These are phyloP conservation scores for Stylosanthes scabra DNA, from an alignment of 331 rosid genomes.

Conservation along the genomic window DNA sequence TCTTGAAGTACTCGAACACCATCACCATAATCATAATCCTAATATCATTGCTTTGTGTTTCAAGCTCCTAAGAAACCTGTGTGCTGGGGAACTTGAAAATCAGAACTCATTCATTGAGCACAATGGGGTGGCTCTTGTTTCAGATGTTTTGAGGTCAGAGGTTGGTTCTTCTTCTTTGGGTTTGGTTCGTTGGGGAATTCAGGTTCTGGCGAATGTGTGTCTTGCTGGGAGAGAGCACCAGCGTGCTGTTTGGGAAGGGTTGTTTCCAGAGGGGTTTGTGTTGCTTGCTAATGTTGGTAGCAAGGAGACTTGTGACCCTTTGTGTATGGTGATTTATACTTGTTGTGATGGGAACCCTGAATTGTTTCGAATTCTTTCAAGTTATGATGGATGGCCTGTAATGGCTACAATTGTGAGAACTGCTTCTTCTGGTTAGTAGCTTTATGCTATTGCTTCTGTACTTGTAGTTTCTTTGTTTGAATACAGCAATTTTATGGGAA, in stretches of 20 bases:
- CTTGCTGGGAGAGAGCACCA: slow-evolving; percentile 74
- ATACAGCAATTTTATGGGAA: too few species aligned
- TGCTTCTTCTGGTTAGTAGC: slow-evolving; percentile 55
- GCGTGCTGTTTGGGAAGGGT: slow-evolving; percentile 58
- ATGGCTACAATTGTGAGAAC: slow-evolving; percentile 59
- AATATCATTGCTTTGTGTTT: slow-evolving; percentile 46
- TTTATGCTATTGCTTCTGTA: background rate
- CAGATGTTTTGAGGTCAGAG: slow-evolving; percentile 44
- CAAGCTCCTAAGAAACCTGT: slow-evolving; percentile 72
- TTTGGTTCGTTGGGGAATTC: slow-evolving; percentile 67
- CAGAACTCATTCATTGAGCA: slow-evolving; percentile 61
- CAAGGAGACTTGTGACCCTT: slow-evolving; percentile 61
- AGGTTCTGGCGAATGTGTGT: slow-evolving; percentile 78
- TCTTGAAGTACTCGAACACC: slow-evolving; percentile 47
- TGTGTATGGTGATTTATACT: slow-evolving; percentile 73
- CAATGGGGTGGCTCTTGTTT: slow-evolving; percentile 57
- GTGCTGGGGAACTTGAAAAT: slow-evolving; percentile 28
- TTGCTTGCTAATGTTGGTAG: slow-evolving; percentile 52
- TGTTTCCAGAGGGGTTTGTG: slow-evolving; percentile 53
- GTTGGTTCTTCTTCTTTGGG: slow-evolving; percentile 49
- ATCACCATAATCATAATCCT: background rate
- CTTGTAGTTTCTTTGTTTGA: background rate
- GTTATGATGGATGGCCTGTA: slow-evolving; percentile 54
- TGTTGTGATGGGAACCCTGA: slow-evolving; percentile 62
- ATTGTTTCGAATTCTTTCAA: slow-evolving; percentile 44